Percentiles rank a stretch among this genome's conserved stretches.
Evolutionary conservation across 2,329 filamentous ascomycete genomes (phyloP).

Genomic region (Aspergillus chevalieri): DNA sequence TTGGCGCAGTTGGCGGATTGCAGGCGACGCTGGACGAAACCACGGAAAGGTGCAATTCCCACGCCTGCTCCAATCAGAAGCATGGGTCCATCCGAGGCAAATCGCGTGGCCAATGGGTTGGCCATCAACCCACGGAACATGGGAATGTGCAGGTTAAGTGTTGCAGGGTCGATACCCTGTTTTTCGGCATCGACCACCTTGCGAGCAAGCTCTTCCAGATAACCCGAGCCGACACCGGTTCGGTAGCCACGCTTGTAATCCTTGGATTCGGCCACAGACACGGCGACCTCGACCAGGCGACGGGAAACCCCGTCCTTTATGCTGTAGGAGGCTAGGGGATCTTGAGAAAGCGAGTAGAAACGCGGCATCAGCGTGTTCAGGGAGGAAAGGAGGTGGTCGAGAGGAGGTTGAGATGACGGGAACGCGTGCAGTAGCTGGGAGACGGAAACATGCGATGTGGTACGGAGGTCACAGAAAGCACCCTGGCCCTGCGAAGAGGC

Average conservation of each 20-base stretch:
- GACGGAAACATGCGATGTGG: slow-evolving; percentile 77
- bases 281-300: slow-evolving; percentile 89
- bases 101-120: slow-evolving; percentile 87
- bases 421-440: slow-evolving; percentile 85
- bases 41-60: slow-evolving; percentile 93
- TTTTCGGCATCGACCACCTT: slow-evolving; percentile 64
- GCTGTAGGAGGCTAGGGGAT: slow-evolving; percentile 73
- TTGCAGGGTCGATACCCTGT: slow-evolving; percentile 47
- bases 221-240: slow-evolving; percentile 85
- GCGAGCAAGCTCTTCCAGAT: slow-evolving; percentile 78
- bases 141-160: slow-evolving; percentile 67
- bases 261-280: slow-evolving; percentile 80
- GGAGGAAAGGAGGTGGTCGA: slow-evolving; percentile 72
- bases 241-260: slow-evolving; percentile 70
- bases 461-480: slow-evolving; percentile 89
- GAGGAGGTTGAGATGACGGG: slow-evolving; percentile 80
- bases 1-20: slow-evolving; percentile 95
- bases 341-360: slow-evolving; percentile 96
- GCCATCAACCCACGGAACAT: slow-evolving; percentile 99
- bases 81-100: slow-evolving; percentile 92
- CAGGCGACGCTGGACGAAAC: slow-evolving; percentile 88
- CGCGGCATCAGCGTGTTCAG: slow-evolving; percentile 90
- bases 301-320: slow-evolving; percentile 64
- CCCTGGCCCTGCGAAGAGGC: slow-evolving; percentile 86
- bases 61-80: slow-evolving; percentile 94